Evolutionary conservation across 257 asterid genomes (phyloP).

Genomic region (Salvia splendens): DNA sequence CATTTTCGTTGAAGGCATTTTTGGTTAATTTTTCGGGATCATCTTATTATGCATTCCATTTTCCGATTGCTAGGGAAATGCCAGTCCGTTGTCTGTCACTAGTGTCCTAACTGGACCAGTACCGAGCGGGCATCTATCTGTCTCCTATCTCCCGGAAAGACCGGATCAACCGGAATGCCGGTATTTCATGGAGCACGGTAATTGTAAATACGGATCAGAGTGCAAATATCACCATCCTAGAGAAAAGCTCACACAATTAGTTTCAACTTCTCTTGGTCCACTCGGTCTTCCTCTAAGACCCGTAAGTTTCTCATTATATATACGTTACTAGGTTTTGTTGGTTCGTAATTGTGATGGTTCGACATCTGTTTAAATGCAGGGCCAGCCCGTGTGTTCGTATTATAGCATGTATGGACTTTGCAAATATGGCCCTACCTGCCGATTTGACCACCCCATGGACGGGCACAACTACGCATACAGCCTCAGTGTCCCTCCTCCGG

Average conservation of each 20-base stretch:
- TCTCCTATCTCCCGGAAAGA: slow-evolving; percentile 55
- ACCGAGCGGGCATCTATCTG: slow-evolving; percentile 45
- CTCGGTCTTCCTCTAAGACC: slow-evolving; percentile 71
- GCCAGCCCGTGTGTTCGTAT: slow-evolving; percentile 50
- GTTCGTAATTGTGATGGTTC: not conserved
- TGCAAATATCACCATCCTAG: slow-evolving; percentile 76
- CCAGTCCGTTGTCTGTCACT: slow-evolving; percentile 38
- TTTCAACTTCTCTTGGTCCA: slow-evolving; percentile 52
- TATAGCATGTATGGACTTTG: slow-evolving; percentile 58
- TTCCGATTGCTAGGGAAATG: slow-evolving; percentile 44
- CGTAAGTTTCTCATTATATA: slow-evolving; percentile 41
- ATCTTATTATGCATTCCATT: not conserved
- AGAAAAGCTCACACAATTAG: slow-evolving; percentile 45
- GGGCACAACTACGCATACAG: slow-evolving; percentile 48
- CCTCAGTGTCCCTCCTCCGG: slow-evolving; percentile 40
- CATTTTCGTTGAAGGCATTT: not conserved
- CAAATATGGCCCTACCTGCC: slow-evolving; percentile 67
- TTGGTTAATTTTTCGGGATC: not conserved
- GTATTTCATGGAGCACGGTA: slow-evolving; percentile 58
- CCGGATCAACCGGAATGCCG: slow-evolving; percentile 80
- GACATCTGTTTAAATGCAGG: slow-evolving; percentile 45
- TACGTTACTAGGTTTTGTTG: not conserved
- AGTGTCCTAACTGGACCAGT: slow-evolving; percentile 41
- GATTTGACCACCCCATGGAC: slow-evolving; percentile 63
- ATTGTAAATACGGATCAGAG: slow-evolving; percentile 62